Percentiles rank a stretch among this genome's conserved stretches.
These are phyloP conservation scores for Globisporangium nodosum DNA, from an alignment of 352 stramenopile genomes.

Conservation along the genomic window DNA sequence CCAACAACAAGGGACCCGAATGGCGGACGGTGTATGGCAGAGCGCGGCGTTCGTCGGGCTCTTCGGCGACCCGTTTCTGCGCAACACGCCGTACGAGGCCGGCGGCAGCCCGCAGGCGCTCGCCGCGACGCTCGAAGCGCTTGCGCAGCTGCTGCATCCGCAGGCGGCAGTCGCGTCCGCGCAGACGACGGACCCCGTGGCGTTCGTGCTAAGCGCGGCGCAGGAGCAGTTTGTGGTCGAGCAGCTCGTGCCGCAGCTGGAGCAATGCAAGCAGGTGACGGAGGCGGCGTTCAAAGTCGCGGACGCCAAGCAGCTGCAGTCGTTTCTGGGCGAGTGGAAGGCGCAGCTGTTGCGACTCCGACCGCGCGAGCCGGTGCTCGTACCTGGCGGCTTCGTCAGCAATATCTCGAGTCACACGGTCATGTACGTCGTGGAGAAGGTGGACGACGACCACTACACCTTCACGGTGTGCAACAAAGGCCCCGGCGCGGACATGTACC, in stretches of 20 bases:
- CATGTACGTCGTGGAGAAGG: constrained; percentile 82
- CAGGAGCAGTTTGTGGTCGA: constrained; percentile 49
- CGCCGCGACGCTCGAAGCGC: constrained; percentile 33
- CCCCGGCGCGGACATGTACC: constrained; percentile 78
- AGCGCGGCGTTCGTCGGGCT: constrained; percentile 61
- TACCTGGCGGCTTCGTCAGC: constrained; percentile 78
- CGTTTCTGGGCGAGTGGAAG: constrained; percentile 69
- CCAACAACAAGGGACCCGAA: not conserved
- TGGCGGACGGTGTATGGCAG: constrained; percentile 46
- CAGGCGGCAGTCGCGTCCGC: constrained; percentile 8
- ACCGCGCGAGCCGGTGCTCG: constrained; percentile 37
- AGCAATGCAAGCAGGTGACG: constrained; percentile 41
- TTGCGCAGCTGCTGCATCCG: constrained; percentile 35
- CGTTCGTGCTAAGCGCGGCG: constrained; percentile 40
- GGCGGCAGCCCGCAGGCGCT: constrained; percentile 67
- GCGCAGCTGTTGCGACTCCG: constrained; percentile 38
- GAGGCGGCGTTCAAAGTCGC: constrained; percentile 54
- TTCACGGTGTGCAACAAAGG: constrained; percentile 90
- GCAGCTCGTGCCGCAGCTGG: constrained; percentile 47
- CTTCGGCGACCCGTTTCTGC: constrained; percentile 78
- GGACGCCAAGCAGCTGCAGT: constrained; percentile 58
- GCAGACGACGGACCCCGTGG: constrained; percentile 19
- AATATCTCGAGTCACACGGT: constrained; percentile 70
- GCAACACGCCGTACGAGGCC: constrained; percentile 70
- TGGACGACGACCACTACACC: constrained; percentile 41